Base-by-base conservation (phyloP, 2,329 filamentous ascomycete species). In the Pseudogymnoascus sp. region DNA sequence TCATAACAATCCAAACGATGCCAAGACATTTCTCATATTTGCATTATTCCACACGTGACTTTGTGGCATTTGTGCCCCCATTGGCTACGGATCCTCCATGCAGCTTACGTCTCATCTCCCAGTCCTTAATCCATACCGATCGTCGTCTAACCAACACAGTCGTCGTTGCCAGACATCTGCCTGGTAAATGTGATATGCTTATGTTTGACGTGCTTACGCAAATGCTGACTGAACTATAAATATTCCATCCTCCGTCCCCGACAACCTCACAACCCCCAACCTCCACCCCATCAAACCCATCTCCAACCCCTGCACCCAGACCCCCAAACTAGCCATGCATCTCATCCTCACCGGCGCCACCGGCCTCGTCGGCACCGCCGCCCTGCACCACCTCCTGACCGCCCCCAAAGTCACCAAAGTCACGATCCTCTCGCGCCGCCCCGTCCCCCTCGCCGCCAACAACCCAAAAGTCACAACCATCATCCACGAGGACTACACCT, bases 321-420 rank as follows among this genome's bases (percentile, higher is more conserved):
- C n/a, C 8, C 15, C 13, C 23, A 53, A 17, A 9, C 23, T 28
- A 53, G 9, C 36, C 61, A 86, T 86, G 82, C 84, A 87, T 76
- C 78, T 88, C 70, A 85, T 89, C 64, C 78, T 89, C 61, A 88
- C 86, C 0, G 86, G 86, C n/a, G 86, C 85, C 10, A 89, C 86
- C 0, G 87, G 87, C 70, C 78, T 89, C 1, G 82, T 88, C 36
- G 87, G 87, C 71, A 84, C 82, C 0, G 79, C 76, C 40, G 82
- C 83, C 15, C 78, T 89, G 1, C 83, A 87, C 65, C 80, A 83
- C 66, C 86, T 89, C 79, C 77, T 89, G 66, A 79, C 78, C 66
- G 79, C 76, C 3, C 68, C 70, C 17, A 63, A 70, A 38, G 77
- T 91, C 64, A 83, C 82, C 60, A 85, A 84, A 68, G 83, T 92